Evolutionary conservation across 306 rosid genomes (phyloP).

Genomic region (Canavalia ensiformis): DNA sequence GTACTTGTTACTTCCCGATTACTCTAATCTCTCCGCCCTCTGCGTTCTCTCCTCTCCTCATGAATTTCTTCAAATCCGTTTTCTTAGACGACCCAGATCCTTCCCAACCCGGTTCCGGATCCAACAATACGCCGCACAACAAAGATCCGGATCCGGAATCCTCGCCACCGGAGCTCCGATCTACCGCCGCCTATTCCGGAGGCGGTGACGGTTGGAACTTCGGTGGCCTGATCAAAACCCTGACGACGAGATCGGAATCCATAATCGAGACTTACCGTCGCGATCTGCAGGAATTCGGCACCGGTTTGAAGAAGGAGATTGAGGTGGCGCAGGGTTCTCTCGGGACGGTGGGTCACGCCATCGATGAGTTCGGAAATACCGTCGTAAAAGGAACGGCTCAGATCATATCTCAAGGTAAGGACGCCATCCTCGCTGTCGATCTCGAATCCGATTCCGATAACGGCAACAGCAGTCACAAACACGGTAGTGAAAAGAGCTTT

Average conservation of each 20-base stretch:
- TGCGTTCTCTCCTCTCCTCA: not conserved
- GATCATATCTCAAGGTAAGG: conserved; percentile 81
- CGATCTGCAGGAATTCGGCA: conserved; percentile 83
- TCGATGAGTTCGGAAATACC: conserved; percentile 78
- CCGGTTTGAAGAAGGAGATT: conserved; percentile 79
- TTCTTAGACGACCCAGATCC: conserved; percentile 70
- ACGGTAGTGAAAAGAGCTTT: conserved; percentile 46
- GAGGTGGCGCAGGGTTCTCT: conserved; percentile 91
- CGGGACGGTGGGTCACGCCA: conserved; percentile 66
- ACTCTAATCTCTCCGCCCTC: not conserved
- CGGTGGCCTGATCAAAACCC: conserved; percentile 76
- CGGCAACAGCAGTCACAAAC: not conserved
- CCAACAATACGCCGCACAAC: conserved; percentile 14
- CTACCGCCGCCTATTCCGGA: not conserved
- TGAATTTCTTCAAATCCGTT: conserved; percentile 90
- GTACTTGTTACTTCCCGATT: not conserved
- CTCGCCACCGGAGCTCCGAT: conserved; percentile 2
- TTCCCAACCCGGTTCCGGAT: conserved; percentile 34
- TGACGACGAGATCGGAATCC: conserved; percentile 75
- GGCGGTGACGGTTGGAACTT: conserved; percentile 70
- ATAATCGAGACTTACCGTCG: conserved; percentile 91
- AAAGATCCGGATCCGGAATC: conserved; percentile 51
- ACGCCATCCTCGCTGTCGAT: conserved; percentile 65
- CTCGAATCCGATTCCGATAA: conserved; percentile 71
- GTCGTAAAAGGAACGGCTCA: conserved; percentile 86